A percentile compares a stretch with the other conserved stretches of the same genome.
Conservation (phyloP, 371 early-diverging fungal genomes). For the Mortierella sp. region DNA sequence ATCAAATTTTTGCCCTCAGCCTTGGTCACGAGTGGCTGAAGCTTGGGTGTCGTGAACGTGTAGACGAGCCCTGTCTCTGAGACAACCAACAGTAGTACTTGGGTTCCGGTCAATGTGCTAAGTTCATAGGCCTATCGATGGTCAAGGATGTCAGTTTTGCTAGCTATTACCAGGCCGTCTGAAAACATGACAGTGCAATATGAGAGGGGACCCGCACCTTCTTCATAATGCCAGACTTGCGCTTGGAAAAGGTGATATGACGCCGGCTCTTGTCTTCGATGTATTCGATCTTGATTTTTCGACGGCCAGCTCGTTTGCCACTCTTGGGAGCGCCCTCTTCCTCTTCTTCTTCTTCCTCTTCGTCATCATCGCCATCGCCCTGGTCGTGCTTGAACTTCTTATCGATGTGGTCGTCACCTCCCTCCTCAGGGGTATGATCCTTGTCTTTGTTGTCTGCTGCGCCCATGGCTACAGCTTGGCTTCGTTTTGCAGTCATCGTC, state of each 20-base stretch:
- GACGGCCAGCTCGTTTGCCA: constrained; percentile 81
- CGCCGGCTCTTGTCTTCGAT: constrained; percentile 96
- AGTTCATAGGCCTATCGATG: constrained; percentile 93
- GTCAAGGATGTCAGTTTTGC: too few relatives aligned
- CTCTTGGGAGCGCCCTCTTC: constrained; percentile 61
- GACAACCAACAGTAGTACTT: constrained; percentile 95
- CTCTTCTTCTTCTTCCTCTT: constrained; percentile 51
- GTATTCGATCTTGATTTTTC: constrained; percentile 97
- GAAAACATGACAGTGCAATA: too few relatives aligned
- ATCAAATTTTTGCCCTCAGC: constrained; percentile 95
- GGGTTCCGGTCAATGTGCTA: constrained; percentile 95
- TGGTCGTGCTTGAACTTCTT: constrained; percentile 41
- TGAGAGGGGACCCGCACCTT: constrained; percentile 65
- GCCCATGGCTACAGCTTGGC: constrained; percentile 7
- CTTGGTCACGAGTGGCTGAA: constrained; percentile 95
- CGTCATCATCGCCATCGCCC: constrained; percentile 28
- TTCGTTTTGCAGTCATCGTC: constrained; percentile 22
- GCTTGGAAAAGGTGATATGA: constrained; percentile 97
- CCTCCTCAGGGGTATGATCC: constrained; percentile 6
- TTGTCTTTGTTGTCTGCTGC: constrained; percentile 1
- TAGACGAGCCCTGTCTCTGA: constrained; percentile 98
- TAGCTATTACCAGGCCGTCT: too few relatives aligned
- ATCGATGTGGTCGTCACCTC: constrained; percentile 25
- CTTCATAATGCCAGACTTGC: constrained; percentile 99
- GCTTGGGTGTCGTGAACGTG: constrained; percentile 97